phyloP scores from a whole-genome alignment of 345 rosid species.

The Syzygium aromaticum region DNA sequence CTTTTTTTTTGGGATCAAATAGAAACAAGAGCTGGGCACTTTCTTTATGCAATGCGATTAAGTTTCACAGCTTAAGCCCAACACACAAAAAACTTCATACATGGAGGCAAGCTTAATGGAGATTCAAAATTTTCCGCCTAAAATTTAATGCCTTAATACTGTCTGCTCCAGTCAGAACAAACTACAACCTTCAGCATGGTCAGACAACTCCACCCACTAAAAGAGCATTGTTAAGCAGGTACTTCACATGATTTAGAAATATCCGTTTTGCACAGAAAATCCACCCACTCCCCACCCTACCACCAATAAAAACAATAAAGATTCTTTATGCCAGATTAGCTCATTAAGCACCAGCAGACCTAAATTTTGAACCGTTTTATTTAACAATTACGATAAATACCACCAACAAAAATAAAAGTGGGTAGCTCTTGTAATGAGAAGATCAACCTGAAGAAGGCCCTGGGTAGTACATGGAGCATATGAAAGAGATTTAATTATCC shows the following conservation, averaged over 20 bases:
- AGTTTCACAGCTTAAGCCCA: background rate
- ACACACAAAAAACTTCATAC: background rate
- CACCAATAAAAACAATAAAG: background rate
- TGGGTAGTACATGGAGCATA: constrained; percentile 98
- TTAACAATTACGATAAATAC: background rate
- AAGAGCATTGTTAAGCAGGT: background rate
- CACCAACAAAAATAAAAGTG: background rate
- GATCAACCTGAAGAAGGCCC: constrained; percentile 92
- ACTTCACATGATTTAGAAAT: background rate
- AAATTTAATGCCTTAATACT: background rate
- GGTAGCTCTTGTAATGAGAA: background rate
- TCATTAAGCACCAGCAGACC: background rate
- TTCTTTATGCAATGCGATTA: background rate
- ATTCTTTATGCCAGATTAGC: background rate
- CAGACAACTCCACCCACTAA: background rate
- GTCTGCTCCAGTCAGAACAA: background rate
- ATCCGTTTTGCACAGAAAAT: background rate
- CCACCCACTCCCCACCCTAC: background rate
- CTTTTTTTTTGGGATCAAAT: background rate
- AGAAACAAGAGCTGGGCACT: background rate
- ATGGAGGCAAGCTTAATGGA: background rate
- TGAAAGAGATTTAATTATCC: constrained; percentile 87
- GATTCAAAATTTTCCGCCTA: background rate
- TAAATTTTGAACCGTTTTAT: background rate
- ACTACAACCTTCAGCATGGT: background rate